Evolutionary conservation across 129 eudicot species (phyloP), one percentile per base, ranked within the genome.

Genomic region (Erigeron canadensis): DNA sequence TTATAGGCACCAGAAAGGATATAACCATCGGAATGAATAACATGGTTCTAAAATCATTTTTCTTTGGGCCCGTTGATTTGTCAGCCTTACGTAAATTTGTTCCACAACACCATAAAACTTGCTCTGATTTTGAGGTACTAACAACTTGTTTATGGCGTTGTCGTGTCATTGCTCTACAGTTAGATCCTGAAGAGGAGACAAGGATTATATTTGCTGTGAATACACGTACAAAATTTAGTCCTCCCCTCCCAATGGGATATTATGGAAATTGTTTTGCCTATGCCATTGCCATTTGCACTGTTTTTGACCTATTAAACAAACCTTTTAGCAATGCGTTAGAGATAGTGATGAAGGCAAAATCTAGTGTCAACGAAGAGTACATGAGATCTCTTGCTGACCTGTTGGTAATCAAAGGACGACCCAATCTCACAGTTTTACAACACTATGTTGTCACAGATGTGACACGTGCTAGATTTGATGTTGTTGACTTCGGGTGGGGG

Each of bases 71-170:
- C 0, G 22, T 0, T 18, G 60, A 54, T 28, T 8, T 54, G 16
- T 15, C 60, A 54, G 60, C 60, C 22, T 54, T 54, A 54, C 60
- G 60, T 54, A 54, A 28, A 21, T 54, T 54, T 54, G 60, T 8
- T 54, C 60, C 60, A 54, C 6, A 4, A 8, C 11, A 54, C 13
- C 22, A n/a, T 13, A 19, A 54, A 54, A 1, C 16, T 16, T 54
- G 60, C 17, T 54, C 60, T 9, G 17, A 28, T 3, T 54, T 54
- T 54, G 60, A 54, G 1, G 60, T 18, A 21, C 13, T 54, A 18
- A 54, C 60, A n/a, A 2, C 60, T 18, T 15, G 22, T 21, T 6
- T 54, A 15, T 54, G 60, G 60, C 60, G 60, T 54, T 54, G 60
- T 1, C 60, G 60, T 9, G 17, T 28, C 60, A 54, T 54, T 54